Conservation (phyloP, 768 basidiomycete species). For the Auriscalpium vulgare region DNA sequence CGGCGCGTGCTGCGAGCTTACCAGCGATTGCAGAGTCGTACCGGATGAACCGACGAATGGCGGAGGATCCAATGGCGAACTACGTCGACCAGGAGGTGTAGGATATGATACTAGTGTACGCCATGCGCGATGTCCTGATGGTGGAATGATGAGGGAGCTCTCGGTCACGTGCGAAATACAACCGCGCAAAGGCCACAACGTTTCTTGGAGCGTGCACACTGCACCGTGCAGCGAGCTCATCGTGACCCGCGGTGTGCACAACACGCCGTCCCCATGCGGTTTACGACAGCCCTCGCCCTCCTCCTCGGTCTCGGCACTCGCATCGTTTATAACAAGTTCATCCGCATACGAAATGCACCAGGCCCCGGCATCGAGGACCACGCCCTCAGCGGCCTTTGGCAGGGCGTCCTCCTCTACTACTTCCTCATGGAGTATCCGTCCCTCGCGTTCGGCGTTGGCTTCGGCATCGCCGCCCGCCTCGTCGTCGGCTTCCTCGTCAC, state of each 20-base stretch:
- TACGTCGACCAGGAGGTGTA: conserved; percentile 58
- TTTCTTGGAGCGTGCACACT: not conserved
- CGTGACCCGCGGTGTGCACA: not conserved
- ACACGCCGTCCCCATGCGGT: conserved; percentile 25
- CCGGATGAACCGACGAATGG: conserved; percentile 62
- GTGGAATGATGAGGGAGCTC: not conserved
- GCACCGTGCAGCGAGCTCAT: not conserved
- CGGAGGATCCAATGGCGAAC: conserved; percentile 91
- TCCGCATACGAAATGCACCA: conserved; percentile 31
- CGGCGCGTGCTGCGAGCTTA: no score
- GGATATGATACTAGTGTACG: not conserved
- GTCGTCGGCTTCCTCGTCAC: conserved; percentile 50
- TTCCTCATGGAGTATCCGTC: conserved; percentile 46
- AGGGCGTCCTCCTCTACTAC: conserved; percentile 68
- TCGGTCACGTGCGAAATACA: conserved; percentile 14
- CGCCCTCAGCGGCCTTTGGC: conserved; percentile 64
- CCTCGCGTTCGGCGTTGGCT: conserved; percentile 47
- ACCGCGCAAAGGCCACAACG: not conserved
- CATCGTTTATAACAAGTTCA: conserved; percentile 52
- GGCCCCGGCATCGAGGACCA: conserved; percentile 47
- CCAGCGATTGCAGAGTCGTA: conserved; percentile 66
- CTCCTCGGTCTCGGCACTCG: conserved; percentile 71
- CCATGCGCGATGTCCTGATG: not conserved
- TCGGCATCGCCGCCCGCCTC: conserved; percentile 54
- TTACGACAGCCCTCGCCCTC: conserved; percentile 56